Conservation (phyloP, 768 basidiomycete genomes). For the Lepiota subincarnata region DNA sequence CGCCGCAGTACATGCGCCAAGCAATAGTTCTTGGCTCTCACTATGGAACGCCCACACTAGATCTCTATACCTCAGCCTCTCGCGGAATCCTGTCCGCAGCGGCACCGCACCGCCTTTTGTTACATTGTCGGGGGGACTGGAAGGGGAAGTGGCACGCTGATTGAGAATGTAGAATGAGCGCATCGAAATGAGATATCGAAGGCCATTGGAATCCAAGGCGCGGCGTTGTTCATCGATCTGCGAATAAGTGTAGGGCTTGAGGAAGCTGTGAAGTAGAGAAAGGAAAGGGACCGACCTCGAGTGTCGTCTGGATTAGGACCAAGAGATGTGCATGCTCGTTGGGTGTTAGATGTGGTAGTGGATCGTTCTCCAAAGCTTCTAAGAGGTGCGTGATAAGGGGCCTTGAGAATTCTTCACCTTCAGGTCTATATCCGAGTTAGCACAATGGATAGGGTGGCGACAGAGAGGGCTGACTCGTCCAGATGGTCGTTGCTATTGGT, state of each 20-base stretch:
- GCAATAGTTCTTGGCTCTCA: slow-evolving; percentile 83
- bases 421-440: slow-evolving; percentile 30
- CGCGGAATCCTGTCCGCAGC: slow-evolving; percentile 54
- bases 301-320: slow-evolving; percentile 80
- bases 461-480: slow-evolving; percentile 38
- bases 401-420: slow-evolving; percentile 59
- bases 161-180: slow-evolving; percentile 88
- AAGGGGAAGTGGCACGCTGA: slow-evolving; percentile 39
- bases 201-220: slow-evolving; percentile 87
- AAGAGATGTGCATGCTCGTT: slow-evolving; percentile 83
- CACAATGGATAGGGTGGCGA: neutral
- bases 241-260: slow-evolving; percentile 2
- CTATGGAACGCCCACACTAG: slow-evolving; percentile 98
- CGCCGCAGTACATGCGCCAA: slow-evolving; percentile 63
- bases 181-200: slow-evolving; percentile 91
- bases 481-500: slow-evolving; percentile 31
- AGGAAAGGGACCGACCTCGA: slow-evolving; percentile 59
- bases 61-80: slow-evolving; percentile 86
- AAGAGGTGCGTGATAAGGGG: slow-evolving; percentile 57
- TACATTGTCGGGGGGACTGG: slow-evolving; percentile 38
- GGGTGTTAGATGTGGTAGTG: slow-evolving; percentile 66
- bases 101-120: slow-evolving; percentile 40
- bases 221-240: slow-evolving; percentile 88
- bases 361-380: slow-evolving; percentile 54
- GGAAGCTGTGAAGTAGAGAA: neutral